A percentile compares a stretch with the other conserved stretches of the same genome.
phyloP scores from a whole-genome alignment of 202 grass and related monocot genomes.

The Setaria italica region DNA sequence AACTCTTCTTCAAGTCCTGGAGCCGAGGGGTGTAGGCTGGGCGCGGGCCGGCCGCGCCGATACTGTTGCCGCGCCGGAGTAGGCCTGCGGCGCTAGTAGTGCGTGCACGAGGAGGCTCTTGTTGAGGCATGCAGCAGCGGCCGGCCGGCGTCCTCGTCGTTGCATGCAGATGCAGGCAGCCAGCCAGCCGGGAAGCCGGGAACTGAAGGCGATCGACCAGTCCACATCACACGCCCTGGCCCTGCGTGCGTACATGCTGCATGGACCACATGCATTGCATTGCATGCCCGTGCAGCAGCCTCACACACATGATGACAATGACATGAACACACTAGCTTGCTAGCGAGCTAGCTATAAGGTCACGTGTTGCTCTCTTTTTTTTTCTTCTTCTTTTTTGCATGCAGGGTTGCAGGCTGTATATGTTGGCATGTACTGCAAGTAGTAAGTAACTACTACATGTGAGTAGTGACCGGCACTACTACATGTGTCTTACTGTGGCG shows the following conservation, averaged over 20 bases:
- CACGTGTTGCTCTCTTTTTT: not conserved
- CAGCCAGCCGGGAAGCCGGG: conserved; percentile 24
- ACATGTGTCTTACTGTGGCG: not conserved
- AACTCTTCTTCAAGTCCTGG: not conserved
- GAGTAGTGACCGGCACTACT: not conserved
- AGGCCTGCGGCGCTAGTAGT: not conserved
- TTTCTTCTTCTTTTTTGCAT: not conserved
- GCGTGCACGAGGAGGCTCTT: not conserved
- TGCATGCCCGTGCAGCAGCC: too few species aligned
- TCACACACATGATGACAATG: too few species aligned
- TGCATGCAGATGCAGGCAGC: conserved; percentile 6
- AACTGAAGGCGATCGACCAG: conserved; percentile 1
- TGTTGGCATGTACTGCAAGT: not conserved
- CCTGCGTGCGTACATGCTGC: not conserved
- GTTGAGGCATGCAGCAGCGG: not conserved
- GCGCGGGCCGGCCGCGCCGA: conserved; percentile 10
- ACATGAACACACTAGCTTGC: too few species aligned
- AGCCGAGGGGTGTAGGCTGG: not conserved
- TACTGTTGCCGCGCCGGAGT: conserved; percentile 42
- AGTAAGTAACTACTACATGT: not conserved
- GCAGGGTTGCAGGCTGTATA: too few species aligned
- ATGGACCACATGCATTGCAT: not conserved
- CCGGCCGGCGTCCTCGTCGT: not conserved
- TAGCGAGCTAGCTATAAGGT: not conserved
- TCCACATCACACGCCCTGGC: conserved; percentile 33